Evolutionary conservation across 2,329 filamentous ascomycete species (phyloP), one percentile per base, ranked within the genome.

Genomic region (Fusarium cicatricum): DNA sequence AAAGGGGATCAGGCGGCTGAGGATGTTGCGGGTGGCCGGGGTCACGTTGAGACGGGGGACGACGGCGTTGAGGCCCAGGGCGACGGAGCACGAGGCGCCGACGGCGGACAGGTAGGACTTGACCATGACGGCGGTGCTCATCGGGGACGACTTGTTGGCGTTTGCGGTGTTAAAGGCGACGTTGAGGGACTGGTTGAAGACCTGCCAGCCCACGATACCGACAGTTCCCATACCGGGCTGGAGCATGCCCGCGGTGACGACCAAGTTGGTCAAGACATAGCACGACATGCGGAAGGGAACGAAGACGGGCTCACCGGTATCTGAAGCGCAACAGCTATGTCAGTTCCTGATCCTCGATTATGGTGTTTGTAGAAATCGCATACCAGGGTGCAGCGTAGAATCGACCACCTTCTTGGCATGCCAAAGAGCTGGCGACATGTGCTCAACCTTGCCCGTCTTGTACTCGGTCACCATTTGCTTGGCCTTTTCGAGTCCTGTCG

Each of bases 101-200:
- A 99, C 95, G 48, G 95, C 95, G 58, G 97, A 83, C 72, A 90
- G 85, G 81, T 98, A 99, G 45, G 92, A 97, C 76, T 97, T 88
- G 59, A 89, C 85, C 60, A 99, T 88, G 65, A 91, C 90, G 17
- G 86, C 85, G 55, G 86, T 89, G 16, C 90, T 90, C 60, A 98
- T 84, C 1, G 94, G 92, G 3, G 92, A 93, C 33, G 92, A 97
- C 77, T 99, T 99, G 84, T 99, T 99, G 61, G 94, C 92, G 75
- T 99, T 99, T 72, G 94, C 91, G 74, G 87, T 92, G 83, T 99
- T 99, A 82, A 99, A 94, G 65, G 92, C 94, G 23, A 99, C 95
- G 74, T 99, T 99, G 68, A 99, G 88, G 11, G 93, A 97, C 80
- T 99, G 95, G 78, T 99, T 99, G 65, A 90, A 86, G 54, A 97